These are phyloP conservation scores for Stachybotrys echinatus DNA, from an alignment of 2,329 filamentous ascomycete genomes.

Conservation along the genomic window DNA sequence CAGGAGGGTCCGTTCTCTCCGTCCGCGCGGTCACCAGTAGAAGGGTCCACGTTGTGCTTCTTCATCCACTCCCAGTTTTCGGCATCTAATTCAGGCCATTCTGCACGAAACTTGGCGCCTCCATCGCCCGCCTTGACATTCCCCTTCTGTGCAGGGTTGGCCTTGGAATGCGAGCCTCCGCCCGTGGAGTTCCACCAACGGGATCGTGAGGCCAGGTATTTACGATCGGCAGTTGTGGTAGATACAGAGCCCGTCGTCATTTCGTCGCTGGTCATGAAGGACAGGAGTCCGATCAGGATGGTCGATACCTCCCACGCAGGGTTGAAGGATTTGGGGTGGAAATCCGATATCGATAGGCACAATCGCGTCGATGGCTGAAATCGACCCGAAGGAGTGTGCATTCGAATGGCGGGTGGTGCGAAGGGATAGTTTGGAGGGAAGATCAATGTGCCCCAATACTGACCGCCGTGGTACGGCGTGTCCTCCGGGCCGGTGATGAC, in stretches of 20 bases:
- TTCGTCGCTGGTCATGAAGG: constrained; percentile 98
- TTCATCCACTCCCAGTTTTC: constrained; percentile 94
- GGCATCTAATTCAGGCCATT: constrained; percentile 85
- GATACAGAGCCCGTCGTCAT: constrained; percentile 93
- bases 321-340: constrained; percentile 97
- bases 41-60: constrained; percentile 70
- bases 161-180: constrained; percentile 64
- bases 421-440: constrained; percentile 98
- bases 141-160: constrained; percentile 54
- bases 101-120: constrained; percentile 78
- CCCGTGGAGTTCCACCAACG: constrained; percentile 98
- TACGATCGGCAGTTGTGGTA: constrained; percentile 70
- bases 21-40: constrained; percentile 59
- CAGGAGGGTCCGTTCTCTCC: constrained; percentile 46
- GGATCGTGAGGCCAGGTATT: constrained; percentile 68
- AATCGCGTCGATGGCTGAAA: constrained; percentile 91
- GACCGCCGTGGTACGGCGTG: constrained; percentile 88
- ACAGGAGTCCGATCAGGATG: constrained; percentile 87
- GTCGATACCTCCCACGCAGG: constrained; percentile 97
- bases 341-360: constrained; percentile 94
- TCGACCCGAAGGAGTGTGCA: constrained; percentile 95
- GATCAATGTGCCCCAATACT: constrained; percentile 96
- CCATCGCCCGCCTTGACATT: constrained; percentile 91
- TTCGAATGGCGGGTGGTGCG: constrained; percentile 92
- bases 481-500: constrained; percentile 91